Base-by-base conservation (phyloP, 2,329 filamentous ascomycete species). In the Pseudogymnoascus sp. region DNA sequence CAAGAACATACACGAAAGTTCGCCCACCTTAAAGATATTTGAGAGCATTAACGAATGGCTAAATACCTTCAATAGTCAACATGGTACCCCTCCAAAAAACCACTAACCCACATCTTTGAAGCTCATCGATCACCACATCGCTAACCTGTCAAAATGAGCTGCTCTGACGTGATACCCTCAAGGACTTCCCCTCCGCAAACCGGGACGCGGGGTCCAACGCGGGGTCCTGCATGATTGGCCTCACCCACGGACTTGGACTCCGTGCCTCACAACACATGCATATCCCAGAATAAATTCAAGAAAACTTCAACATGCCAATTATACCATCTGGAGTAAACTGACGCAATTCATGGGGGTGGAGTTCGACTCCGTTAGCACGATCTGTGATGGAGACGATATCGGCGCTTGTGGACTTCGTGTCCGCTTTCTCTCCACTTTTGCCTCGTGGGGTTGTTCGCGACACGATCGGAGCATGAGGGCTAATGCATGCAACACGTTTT, bases 161-260 rank as follows among this genome's bases (percentile, higher is more conserved):
- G 51, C 51, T 57, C 34, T 57, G 51, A 57, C 51, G 51, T 57
- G 51, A 57, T 57, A 57, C n/a, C 51, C 21, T 57, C 51, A 31
- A 34, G 51, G 51, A 34, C 51, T 57, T 57, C 10, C 6, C 25
- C 51, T 57, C 51, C 51, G 51, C 25, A 57, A 19, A 57, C 51
- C 28, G 51, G 25, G 25, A 34, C 51, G n/a, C 48, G 25, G 28
- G 28, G 28, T 31, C 8, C 28, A 8, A 8, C 28, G 8, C 8
- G 8, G n/a, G 28, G 51, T 34, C 8, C n/a, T 57, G 28, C 51
- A 57, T 57, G 25, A 57, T 57, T 57, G 51, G 51, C 25, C 28
- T 57, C 51, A 10, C 25, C 51, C 8, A 57, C 51, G 51, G 51
- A 57, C 51, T 57, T 57, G 28, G 51, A 57, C 51, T 57, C 51